Conservation (phyloP, 2,329 filamentous ascomycete genomes). For the Fusarium sarcochroum region DNA sequence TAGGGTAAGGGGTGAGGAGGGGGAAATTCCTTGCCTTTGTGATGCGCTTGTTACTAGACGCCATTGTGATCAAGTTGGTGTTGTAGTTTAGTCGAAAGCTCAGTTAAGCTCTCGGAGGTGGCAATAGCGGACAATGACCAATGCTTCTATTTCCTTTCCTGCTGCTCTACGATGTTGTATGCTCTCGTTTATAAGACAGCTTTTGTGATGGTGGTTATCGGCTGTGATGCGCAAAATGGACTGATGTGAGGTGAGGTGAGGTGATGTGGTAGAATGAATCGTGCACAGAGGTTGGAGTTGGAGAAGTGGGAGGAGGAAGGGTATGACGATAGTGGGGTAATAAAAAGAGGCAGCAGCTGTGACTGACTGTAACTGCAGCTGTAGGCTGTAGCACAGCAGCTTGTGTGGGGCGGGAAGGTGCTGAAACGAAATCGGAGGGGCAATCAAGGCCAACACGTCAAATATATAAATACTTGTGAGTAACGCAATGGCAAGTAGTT, state of each 20-base stretch:
- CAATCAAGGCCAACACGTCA: too few relatives aligned
- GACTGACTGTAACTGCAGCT: too few relatives aligned
- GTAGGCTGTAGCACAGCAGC: constrained; percentile 12
- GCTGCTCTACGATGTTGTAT: background rate
- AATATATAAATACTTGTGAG: too few relatives aligned
- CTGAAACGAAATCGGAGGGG: background rate
- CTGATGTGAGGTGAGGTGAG: background rate
- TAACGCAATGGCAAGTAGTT: too few relatives aligned
- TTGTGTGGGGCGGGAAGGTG: constrained; percentile 20
- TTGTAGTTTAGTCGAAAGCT: background rate
- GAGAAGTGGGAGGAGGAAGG: constrained; percentile 13
- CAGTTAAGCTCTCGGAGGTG: background rate
- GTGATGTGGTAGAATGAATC: constrained; percentile 3
- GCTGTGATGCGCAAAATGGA: background rate
- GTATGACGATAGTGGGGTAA: constrained; percentile 45
- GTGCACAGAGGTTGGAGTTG: constrained; percentile 18
- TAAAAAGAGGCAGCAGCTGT: constrained; percentile 16
- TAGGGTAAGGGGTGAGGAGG: background rate
- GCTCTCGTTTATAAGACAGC: background rate
- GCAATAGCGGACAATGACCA: background rate
- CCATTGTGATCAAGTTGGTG: constrained; percentile 51
- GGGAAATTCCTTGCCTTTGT: constrained; percentile 54
- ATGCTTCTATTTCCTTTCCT: background rate
- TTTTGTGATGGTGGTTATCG: background rate
- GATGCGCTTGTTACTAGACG: constrained; percentile 58